Conservation (phyloP, 805 yeast genomes). For the Candida silvatica region DNA sequence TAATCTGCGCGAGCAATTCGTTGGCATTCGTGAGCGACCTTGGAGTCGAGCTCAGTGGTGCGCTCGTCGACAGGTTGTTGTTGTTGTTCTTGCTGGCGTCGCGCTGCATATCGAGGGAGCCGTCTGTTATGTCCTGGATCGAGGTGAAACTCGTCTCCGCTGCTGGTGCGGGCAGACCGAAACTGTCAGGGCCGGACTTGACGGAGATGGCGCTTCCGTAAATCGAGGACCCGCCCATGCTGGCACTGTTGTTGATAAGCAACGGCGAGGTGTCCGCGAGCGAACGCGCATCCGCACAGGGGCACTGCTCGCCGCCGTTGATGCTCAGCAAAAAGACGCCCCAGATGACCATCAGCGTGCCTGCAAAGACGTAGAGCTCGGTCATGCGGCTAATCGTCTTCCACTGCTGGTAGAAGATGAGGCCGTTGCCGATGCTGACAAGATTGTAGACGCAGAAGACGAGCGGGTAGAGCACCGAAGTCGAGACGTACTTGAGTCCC, state of each 20-base stretch:
- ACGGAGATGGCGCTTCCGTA: background rate
- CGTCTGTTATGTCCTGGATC: background rate
- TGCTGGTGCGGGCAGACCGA: no score
- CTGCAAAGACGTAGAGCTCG: constrained; percentile 32
- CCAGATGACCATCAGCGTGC: constrained; percentile 42
- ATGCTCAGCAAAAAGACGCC: constrained; percentile 62
- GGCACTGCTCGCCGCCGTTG: background rate
- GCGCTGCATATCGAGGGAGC: background rate
- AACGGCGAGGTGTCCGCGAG: background rate
- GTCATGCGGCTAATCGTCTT: constrained; percentile 25
- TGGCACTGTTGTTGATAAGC: background rate
- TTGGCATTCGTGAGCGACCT: constrained; percentile 6
- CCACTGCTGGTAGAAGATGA: constrained; percentile 50
- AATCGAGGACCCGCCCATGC: background rate
- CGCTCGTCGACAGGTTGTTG: constrained; percentile 3
- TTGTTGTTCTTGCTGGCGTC: background rate
- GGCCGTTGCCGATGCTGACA: constrained; percentile 55
- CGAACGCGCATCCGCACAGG: no score
- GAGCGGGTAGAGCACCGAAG: constrained; percentile 75
- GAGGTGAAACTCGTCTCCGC: no score
- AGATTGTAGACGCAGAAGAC: constrained; percentile 80
- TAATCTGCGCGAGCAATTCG: constrained; percentile 16
- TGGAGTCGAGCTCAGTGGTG: constrained; percentile 6
- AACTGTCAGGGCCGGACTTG: background rate
- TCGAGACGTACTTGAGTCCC: constrained; percentile 62